Evolutionary conservation across 345 rosid species (phyloP).

Genomic region (Gossypium mustelinum): DNA sequence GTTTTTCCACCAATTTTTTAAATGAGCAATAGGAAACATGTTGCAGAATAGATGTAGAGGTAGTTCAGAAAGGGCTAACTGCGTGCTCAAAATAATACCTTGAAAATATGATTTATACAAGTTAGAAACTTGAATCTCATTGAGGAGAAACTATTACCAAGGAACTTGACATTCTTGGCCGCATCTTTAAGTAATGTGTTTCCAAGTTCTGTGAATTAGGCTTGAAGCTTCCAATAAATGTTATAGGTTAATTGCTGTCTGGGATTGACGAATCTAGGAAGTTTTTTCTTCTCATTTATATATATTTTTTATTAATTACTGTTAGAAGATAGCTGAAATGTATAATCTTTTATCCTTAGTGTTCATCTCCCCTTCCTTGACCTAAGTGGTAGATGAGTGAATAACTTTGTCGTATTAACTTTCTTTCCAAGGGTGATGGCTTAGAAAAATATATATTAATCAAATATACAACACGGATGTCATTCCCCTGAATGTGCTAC

Average conservation of each 20-base stretch:
- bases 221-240: not conserved
- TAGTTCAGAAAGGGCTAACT: not conserved
- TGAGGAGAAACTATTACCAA: not conserved
- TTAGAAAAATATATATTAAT: not conserved
- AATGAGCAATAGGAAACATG: not conserved
- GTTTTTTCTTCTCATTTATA: not conserved
- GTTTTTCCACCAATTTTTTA: not conserved
- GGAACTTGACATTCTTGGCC: not conserved
- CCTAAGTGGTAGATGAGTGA: not conserved
- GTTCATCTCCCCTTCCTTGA: not conserved
- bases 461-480: not conserved
- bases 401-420: not conserved
- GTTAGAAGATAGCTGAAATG: constrained; percentile 1
- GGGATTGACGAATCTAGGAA: not conserved
- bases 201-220: not conserved
- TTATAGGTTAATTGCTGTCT: not conserved
- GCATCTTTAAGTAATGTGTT: not conserved
- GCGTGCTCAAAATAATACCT: not conserved
- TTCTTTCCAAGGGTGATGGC: not conserved
- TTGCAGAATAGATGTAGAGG: not conserved
- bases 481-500: not conserved
- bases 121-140: not conserved
- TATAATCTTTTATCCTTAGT: not conserved
- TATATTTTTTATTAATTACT: not conserved
- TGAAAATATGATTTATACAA: not conserved